Percentiles rank a stretch among this genome's conserved stretches.
These are phyloP conservation scores for Murraya paniculata DNA, from an alignment of 345 rosid genomes.

Conservation along the genomic window DNA sequence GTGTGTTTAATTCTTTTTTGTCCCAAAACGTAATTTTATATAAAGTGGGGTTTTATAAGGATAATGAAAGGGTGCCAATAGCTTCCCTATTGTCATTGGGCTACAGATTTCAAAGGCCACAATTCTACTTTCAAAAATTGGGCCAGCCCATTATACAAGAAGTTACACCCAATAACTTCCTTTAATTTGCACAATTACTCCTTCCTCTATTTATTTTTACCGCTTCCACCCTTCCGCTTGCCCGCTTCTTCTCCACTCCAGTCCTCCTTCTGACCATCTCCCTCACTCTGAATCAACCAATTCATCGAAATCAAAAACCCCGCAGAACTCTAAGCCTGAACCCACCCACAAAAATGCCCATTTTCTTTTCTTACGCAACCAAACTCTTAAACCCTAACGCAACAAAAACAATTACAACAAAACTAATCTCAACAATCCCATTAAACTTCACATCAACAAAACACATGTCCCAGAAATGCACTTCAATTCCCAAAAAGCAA, in stretches of 20 bases:
- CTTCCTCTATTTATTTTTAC: too few relatives aligned
- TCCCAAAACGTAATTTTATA: too few relatives aligned
- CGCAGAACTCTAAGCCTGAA: constrained; percentile 25
- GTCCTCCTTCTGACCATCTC: not conserved
- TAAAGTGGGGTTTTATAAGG: too few relatives aligned
- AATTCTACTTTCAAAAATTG: too few relatives aligned
- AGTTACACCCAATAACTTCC: too few relatives aligned
- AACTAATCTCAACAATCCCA: not conserved
- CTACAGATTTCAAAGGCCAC: too few relatives aligned
- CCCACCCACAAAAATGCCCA: constrained; percentile 21
- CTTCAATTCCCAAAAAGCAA: constrained; percentile 78
- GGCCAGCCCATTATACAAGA: too few relatives aligned
- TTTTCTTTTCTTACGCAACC: constrained; percentile 11
- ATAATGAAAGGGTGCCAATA: rapidly evolving
- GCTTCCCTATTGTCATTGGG: too few relatives aligned
- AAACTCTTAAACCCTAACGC: constrained; percentile 17
- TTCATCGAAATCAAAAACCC: constrained; percentile 2
- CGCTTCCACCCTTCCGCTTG: too few relatives aligned
- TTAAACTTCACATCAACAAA: constrained; percentile 19
- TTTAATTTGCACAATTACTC: too few relatives aligned
- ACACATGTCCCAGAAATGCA: constrained; percentile 59
- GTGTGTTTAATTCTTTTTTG: too few relatives aligned
- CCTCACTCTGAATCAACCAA: not conserved
- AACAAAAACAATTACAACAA: not conserved
- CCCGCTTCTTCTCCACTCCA: not conserved